Evolutionary conservation across 352 stramenopile genomes (phyloP), one percentile per base, ranked within the genome.

Genomic region (Pythium sukuiense): DNA sequence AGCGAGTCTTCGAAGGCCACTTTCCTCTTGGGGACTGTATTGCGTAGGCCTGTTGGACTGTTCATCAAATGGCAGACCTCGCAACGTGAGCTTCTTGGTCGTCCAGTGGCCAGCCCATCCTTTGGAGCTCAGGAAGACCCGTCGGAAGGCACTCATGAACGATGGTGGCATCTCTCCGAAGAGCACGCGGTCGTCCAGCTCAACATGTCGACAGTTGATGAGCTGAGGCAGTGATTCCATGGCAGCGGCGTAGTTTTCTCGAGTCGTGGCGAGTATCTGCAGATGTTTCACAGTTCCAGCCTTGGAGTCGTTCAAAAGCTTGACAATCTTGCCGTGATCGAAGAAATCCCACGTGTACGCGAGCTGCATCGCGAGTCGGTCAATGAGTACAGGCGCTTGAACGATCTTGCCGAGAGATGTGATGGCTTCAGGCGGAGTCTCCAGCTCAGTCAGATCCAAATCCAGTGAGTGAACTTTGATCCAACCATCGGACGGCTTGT

Each of bases 321-420:
- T 52, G 5, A 52, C 18, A n/a, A 52, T 30, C n/a, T 52, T 52
- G 18, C n/a, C 6, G 18, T 52, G 45, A n/a, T 52, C 45, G 20
- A 52, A 52, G 18, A 30, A 52, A 16, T 52, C 45, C 45, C 45
- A 52, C n/a, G 45, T 52, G n/a, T 52, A 52, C 14, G 45, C 20
- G n/a, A 52, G 45, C 11, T 52, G 45, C 6, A 52, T 29, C 9
- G 45, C 45, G 7, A 52, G n/a, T 52, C 2, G 5, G 3, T 16
- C n/a, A n/a, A 52, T 52, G 16, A 6, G 45, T 3, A 52, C n/a
- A 29, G 7, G 1, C 3, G 18, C 45, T 26, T 18, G n/a, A 6
- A 52, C 18, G 45, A 52, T 52, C 5, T 29, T 52, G n/a, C 45
- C 45, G 9, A 52, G 29, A 2, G n/a, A 52, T 30, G 12, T n/a